Conservation (phyloP, 2,329 filamentous ascomycete species). For the Cercospora canescens region DNA sequence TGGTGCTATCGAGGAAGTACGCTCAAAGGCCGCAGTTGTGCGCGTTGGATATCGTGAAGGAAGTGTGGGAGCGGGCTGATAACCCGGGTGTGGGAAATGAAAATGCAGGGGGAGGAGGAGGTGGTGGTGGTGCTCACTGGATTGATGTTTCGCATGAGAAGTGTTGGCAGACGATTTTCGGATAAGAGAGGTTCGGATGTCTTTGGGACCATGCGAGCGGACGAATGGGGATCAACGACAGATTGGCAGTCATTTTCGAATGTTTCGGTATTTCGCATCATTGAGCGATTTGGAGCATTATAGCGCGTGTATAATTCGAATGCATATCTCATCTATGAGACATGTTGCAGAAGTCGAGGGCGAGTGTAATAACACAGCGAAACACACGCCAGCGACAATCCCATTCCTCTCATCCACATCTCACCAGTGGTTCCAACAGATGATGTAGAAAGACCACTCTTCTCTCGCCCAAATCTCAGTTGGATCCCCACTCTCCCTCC, state of each 20-base stretch:
- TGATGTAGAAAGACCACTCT: too few relatives aligned
- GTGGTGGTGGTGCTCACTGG: slow-evolving; percentile 46
- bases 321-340: too few relatives aligned
- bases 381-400: not conserved
- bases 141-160: slow-evolving; percentile 59
- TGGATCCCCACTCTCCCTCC: slow-evolving; percentile 15
- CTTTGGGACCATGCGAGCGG: too few relatives aligned
- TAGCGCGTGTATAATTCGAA: too few relatives aligned
- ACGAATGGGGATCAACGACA: too few relatives aligned
- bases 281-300: not conserved
- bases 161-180: slow-evolving; percentile 54
- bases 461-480: not conserved
- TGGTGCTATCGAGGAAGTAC: slow-evolving; percentile 46
- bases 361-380: not conserved
- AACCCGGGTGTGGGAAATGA: slow-evolving; percentile 31
- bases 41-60: slow-evolving; percentile 52
- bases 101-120: not conserved
- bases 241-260: too few relatives aligned
- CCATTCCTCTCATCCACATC: too few relatives aligned
- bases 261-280: too few relatives aligned
- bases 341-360: too few relatives aligned
- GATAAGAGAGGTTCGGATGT: not conserved
- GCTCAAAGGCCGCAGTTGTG: slow-evolving; percentile 54
- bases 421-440: not conserved
- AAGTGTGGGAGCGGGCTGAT: slow-evolving; percentile 56